Conservation (phyloP, 192 early-diverging fungal genomes). For the Lunasporangiospora selenospora region DNA sequence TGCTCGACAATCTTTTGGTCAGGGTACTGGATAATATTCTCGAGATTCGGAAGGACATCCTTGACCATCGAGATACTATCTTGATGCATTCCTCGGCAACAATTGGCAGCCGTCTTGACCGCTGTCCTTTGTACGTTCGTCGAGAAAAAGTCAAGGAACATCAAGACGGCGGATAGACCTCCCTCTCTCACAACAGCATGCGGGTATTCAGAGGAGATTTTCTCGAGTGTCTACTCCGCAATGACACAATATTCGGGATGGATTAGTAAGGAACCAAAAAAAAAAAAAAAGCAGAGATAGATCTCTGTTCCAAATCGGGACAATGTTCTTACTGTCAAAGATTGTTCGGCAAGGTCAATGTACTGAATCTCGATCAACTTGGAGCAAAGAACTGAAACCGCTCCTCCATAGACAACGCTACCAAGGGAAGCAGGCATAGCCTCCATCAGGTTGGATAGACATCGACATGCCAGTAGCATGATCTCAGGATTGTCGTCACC, state of each 20-base stretch:
- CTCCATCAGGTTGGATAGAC: slow-evolving; percentile 89
- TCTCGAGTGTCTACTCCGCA: slow-evolving; percentile 73
- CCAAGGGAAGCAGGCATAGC: slow-evolving; percentile 75
- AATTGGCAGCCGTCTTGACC: slow-evolving; percentile 77
- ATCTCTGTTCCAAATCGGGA: not conserved
- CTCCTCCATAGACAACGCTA: slow-evolving; percentile 71
- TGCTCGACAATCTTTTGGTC: slow-evolving; percentile 81
- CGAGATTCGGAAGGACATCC: slow-evolving; percentile 75
- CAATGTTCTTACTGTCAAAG: slow-evolving; percentile 62
- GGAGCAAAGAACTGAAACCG: slow-evolving; percentile 70
- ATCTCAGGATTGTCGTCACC: slow-evolving; percentile 68
- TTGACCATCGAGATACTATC: slow-evolving; percentile 65
- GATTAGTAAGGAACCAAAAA: no score
- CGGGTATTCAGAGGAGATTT: slow-evolving; percentile 78
- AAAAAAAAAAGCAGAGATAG: not conserved
- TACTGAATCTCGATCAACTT: slow-evolving; percentile 89
- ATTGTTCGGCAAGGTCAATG: slow-evolving; percentile 93
- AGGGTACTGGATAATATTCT: slow-evolving; percentile 68
- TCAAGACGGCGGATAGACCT: slow-evolving; percentile 77
- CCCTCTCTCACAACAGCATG: slow-evolving; percentile 70
- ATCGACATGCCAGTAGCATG: slow-evolving; percentile 91
- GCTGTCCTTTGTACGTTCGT: slow-evolving; percentile 84
- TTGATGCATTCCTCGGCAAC: slow-evolving; percentile 57
- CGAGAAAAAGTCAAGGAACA: slow-evolving; percentile 91
- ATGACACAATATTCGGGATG: no score